Conservation (phyloP, 106 monocot species). For the Platanthera zijinensis region DNA sequence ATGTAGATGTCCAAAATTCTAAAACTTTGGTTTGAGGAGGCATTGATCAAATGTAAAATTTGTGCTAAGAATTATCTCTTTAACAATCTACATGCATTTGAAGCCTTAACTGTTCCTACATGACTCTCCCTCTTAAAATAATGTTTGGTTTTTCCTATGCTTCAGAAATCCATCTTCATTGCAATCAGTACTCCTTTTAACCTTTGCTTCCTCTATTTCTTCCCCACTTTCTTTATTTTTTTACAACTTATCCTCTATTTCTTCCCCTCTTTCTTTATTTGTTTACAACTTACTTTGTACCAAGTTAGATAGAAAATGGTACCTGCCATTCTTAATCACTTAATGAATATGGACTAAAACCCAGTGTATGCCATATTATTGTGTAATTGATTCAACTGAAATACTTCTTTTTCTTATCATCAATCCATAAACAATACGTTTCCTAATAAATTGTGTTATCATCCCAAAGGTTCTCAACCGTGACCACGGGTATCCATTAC, state of each 20-base stretch:
- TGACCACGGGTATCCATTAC: conserved; percentile 93
- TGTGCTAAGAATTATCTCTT: no score
- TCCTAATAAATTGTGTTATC: not conserved
- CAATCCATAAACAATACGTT: not conserved
- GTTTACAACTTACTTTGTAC: no score
- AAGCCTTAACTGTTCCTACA: no score
- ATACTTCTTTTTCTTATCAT: not conserved
- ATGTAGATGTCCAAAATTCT: no score
- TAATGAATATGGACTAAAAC: not conserved
- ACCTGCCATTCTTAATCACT: not conserved
- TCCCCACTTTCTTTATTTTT: not conserved
- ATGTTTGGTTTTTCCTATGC: no score
- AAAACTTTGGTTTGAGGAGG: no score
- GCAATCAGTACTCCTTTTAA: no score
- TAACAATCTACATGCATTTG: no score
- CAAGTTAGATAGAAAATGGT: no score
- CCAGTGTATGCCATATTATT: not conserved
- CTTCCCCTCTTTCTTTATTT: not conserved
- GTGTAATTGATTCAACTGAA: not conserved
- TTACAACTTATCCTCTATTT: not conserved
- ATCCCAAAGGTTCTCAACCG: conserved; percentile 64
- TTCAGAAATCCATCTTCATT: no score
- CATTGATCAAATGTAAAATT: no score
- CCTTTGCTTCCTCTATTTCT: not conserved
- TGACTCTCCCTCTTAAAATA: no score